Evolutionary conservation across 1,139 yeast species (phyloP).

Genomic region (Sugiyamaella pinicola): DNA sequence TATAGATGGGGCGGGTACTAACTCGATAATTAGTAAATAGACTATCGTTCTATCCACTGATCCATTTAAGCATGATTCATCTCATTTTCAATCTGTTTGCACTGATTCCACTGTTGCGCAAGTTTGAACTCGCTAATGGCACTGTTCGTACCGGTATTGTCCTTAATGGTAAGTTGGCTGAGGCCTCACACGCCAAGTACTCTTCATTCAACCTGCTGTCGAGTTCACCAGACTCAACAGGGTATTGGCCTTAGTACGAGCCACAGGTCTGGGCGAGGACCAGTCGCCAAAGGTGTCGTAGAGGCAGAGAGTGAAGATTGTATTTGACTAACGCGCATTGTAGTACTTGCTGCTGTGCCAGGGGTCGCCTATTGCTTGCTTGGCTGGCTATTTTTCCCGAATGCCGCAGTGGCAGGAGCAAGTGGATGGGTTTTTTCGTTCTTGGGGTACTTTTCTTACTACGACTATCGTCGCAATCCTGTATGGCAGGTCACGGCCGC

Average conservation of each 20-base stretch:
- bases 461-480: constrained; percentile 59
- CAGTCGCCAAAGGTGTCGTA: too few species aligned
- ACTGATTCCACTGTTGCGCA: constrained; percentile 60
- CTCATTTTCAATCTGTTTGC: constrained; percentile 64
- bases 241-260: too few species aligned
- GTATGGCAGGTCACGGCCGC: constrained; percentile 39
- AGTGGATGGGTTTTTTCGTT: constrained; percentile 79
- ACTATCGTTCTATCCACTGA: constrained; percentile 73
- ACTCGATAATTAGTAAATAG: constrained; percentile 48
- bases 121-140: constrained; percentile 74
- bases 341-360: constrained; percentile 64
- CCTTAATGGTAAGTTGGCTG: constrained; percentile 50
- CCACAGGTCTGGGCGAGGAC: too few species aligned
- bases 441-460: constrained; percentile 61
- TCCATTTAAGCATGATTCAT: constrained; percentile 65
- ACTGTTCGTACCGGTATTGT: constrained; percentile 87
- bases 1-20: too few species aligned
- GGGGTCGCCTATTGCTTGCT: constrained; percentile 67
- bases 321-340: background rate
- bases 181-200: background rate
- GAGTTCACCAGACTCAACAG: too few species aligned
- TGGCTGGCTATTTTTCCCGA: constrained; percentile 58
- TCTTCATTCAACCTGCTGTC: too few species aligned
- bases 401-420: constrained; percentile 61
- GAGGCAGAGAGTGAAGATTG: background rate